Conservation (phyloP, 176 grass and related monocot species). For the Oryza punctata region DNA sequence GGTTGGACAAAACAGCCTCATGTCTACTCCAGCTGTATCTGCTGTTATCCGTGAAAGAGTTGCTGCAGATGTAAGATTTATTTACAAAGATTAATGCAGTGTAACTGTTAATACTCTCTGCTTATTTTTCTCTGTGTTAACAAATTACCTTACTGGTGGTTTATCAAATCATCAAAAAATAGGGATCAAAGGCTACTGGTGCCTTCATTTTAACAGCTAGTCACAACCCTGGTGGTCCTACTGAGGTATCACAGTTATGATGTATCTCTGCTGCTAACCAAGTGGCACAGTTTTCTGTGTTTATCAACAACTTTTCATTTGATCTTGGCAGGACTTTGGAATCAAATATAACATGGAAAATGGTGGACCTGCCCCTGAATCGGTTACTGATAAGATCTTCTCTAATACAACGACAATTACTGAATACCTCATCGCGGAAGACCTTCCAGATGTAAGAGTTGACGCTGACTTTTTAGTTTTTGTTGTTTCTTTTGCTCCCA, state of each 20-base stretch:
- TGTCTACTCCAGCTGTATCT: slow-evolving; percentile 98
- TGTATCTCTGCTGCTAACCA: slow-evolving; percentile 7
- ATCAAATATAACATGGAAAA: slow-evolving; percentile 99
- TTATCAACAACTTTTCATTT: slow-evolving; percentile 30
- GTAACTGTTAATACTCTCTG: neutral
- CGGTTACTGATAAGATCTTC: slow-evolving; percentile 89
- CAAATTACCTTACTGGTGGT: slow-evolving; percentile 16
- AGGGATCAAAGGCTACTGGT: slow-evolving; percentile 97
- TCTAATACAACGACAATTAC: slow-evolving; percentile 79
- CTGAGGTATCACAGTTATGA: slow-evolving; percentile 61
- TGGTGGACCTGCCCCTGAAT: slow-evolving; percentile 94
- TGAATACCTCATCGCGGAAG: slow-evolving; percentile 80
- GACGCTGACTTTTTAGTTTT: neutral
- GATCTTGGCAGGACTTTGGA: slow-evolving; percentile 80
- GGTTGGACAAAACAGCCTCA: slow-evolving; percentile 83
- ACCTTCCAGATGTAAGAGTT: slow-evolving; percentile 78
- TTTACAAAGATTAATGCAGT: slow-evolving; percentile 21
- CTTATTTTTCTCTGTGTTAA: neutral
- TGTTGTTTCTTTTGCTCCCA: slow-evolving; percentile 3
- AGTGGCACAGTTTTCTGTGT: slow-evolving; percentile 15
- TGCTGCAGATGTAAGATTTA: slow-evolving; percentile 81
- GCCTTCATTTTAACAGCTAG: slow-evolving; percentile 95
- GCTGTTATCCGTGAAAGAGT: slow-evolving; percentile 90
- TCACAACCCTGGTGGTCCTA: slow-evolving; percentile 91
- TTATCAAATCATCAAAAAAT: slow-evolving; percentile 31